Evolutionary conservation across 2,329 filamentous ascomycete species (phyloP).

Genomic region (Colletotrichum destructivum): DNA sequence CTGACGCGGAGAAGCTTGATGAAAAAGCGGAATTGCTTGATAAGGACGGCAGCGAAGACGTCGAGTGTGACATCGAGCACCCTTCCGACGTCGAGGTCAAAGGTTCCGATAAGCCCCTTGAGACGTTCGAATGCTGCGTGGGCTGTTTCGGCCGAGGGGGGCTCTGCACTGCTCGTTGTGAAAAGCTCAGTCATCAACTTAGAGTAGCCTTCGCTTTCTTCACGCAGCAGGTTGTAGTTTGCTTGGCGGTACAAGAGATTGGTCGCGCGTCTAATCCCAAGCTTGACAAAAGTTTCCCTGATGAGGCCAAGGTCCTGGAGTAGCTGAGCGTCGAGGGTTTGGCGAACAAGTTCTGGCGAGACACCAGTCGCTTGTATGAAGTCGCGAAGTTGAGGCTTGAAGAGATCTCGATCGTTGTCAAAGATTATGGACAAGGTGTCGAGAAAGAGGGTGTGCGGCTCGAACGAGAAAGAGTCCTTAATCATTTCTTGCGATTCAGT

Average conservation of each 20-base stretch:
- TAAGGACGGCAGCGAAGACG: slow-evolving; percentile 92
- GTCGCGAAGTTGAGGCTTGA: slow-evolving; percentile 69
- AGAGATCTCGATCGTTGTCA: slow-evolving; percentile 74
- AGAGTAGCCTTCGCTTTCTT: slow-evolving; percentile 97
- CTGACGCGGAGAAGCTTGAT: slow-evolving; percentile 92
- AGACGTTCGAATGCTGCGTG: slow-evolving; percentile 91
- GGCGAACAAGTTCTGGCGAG: slow-evolving; percentile 80
- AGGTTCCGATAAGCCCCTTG: slow-evolving; percentile 95
- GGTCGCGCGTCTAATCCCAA: slow-evolving; percentile 91
- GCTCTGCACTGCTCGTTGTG: slow-evolving; percentile 83
- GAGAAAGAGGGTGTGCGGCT: slow-evolving; percentile 81
- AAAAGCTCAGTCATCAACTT: slow-evolving; percentile 97
- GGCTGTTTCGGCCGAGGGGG: slow-evolving; percentile 82
- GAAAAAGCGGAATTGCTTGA: slow-evolving; percentile 95
- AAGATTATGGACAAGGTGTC: slow-evolving; percentile 86
- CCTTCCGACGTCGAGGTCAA: slow-evolving; percentile 95
- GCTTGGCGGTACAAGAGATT: slow-evolving; percentile 95
- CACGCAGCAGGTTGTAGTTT: slow-evolving; percentile 94
- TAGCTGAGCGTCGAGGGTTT: slow-evolving; percentile 84
- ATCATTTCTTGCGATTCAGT: slow-evolving; percentile 66
- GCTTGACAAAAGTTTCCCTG: slow-evolving; percentile 85
- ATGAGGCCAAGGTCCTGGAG: slow-evolving; percentile 85
- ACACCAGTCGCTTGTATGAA: slow-evolving; percentile 83
- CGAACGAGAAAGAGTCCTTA: slow-evolving; percentile 67
- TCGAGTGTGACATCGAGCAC: slow-evolving; percentile 95